A percentile compares a stretch with the other conserved stretches of the same genome.
These are phyloP conservation scores for Aureococcus anophagefferens DNA, from an alignment of 108 stramenopile species.

Conservation along the genomic window DNA sequence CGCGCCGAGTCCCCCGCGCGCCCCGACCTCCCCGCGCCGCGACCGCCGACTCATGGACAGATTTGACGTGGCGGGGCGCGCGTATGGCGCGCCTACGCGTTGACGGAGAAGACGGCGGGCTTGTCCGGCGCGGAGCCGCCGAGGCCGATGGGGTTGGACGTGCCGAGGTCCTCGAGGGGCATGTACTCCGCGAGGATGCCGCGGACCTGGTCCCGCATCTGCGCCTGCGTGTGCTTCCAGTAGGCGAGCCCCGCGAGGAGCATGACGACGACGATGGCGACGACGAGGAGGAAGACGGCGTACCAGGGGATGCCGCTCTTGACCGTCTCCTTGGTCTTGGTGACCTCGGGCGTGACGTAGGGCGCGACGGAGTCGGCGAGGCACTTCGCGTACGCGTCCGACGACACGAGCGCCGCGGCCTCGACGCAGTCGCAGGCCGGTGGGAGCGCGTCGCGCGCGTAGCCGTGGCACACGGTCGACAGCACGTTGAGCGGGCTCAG, in stretches of 20 bases:
- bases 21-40: too few relatives aligned
- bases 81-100: too few relatives aligned
- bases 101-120: too few relatives aligned
- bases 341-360: too few relatives aligned
- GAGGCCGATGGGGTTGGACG: too few relatives aligned
- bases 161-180: conserved; percentile 57
- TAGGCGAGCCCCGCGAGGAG: conserved; percentile 49
- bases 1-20: too few relatives aligned
- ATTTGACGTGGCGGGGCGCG: too few relatives aligned
- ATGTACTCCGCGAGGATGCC: conserved; percentile 86
- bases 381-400: neutral
- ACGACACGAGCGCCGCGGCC: too few relatives aligned
- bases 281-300: neutral
- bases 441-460: neutral
- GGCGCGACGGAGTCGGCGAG: neutral
- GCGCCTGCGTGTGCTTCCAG: conserved; percentile 59
- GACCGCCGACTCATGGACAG: too few relatives aligned
- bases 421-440: neutral
- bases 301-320: neutral
- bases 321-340: neutral
- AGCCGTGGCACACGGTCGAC: neutral
- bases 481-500: neutral
- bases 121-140: too few relatives aligned
- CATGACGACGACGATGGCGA: conserved; percentile 18
- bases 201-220: conserved; percentile 79